phyloP scores from a whole-genome alignment of 306 rosid genomes.

The Elaeagnus macrophylla region DNA sequence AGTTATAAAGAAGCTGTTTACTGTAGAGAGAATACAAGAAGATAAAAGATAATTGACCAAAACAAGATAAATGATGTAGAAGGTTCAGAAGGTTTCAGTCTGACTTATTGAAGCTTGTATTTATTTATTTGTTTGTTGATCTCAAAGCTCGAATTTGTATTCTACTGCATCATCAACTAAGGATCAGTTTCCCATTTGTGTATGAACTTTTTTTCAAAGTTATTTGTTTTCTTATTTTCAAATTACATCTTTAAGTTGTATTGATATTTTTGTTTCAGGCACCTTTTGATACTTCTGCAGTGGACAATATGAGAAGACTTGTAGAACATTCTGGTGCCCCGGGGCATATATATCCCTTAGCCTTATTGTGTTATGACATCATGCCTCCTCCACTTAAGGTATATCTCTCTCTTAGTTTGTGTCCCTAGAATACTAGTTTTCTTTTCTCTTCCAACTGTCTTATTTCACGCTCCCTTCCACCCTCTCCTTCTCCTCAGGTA shows the following conservation, averaged over 20 bases:
- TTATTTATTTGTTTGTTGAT: too few species aligned
- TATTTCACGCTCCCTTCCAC: neutral
- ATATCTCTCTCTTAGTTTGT: slow-evolving; percentile 20
- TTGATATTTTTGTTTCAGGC: slow-evolving; percentile 65
- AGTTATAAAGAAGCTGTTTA: too few species aligned
- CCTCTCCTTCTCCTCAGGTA: slow-evolving; percentile 43
- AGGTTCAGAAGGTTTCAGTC: too few species aligned
- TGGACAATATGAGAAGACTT: slow-evolving; percentile 92
- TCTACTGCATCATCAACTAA: too few species aligned
- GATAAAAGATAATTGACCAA: too few species aligned
- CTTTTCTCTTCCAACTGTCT: slow-evolving; percentile 9
- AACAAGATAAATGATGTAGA: too few species aligned
- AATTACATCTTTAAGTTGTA: slow-evolving; percentile 19
- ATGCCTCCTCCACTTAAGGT: slow-evolving; percentile 95
- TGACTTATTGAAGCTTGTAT: too few species aligned
- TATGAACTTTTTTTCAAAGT: neutral
- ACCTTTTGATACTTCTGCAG: slow-evolving; percentile 78
- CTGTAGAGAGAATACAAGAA: too few species aligned
- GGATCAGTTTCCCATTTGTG: too few species aligned
- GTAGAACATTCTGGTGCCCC: slow-evolving; percentile 74
- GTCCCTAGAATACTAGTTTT: slow-evolving; percentile 10
- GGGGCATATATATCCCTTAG: slow-evolving; percentile 83
- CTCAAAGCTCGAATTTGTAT: too few species aligned
- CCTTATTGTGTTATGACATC: slow-evolving; percentile 72
- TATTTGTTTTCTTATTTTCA: slow-evolving; percentile 8